Evolutionary conservation across 345 rosid genomes (phyloP), one percentile per base, ranked within the genome.

Genomic region (Nasturtium officinale): DNA sequence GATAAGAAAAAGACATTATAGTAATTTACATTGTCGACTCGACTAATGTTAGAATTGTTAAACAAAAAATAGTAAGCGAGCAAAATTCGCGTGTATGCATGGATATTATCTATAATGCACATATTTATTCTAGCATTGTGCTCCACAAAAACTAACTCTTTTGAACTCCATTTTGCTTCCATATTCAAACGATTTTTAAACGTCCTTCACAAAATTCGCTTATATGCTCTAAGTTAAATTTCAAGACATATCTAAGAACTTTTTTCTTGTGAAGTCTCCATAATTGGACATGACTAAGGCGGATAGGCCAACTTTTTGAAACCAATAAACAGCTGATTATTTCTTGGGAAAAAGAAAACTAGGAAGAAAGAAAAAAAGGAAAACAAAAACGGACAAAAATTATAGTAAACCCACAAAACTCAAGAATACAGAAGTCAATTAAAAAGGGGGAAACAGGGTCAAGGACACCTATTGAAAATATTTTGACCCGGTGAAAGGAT

Each of bases 401-500:
- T n/a, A 21, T 35, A 70, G 21, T 7, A 63, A 37, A 28, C 56
- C 74, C 62, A 69, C 65, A 72, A 53, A 62, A 77, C 23, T 71
- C 15, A 71, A 47, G 25, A 59, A 40, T 40, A 66, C 28, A 65
- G 20, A 43, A 38, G 57, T 47, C 23, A 28, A 28, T 25, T 30
- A 56, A 54, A 23, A 53, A 52, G 46, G 17, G 5, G 12, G 15
- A 56, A 38, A 40, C 21, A 30, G 33, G 78, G 62, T 42, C 75
- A 81, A 40, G 51, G 52, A 25, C 58, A 70, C 76, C 96, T 84
- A 18, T 65, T 65, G 80, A 95, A 91, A 57, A 95, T 85, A 73
- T 82, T 95, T 79, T 95, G 96, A 8, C 99, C 99, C 0, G 99
- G 99, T 0, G 99, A 86, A 63, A 95, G 97, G 62, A 95, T 74